A percentile compares a stretch with the other conserved stretches of the same genome.
Conservation (phyloP, 2,329 filamentous ascomycete species). For the Cordyceps tenuipes region DNA sequence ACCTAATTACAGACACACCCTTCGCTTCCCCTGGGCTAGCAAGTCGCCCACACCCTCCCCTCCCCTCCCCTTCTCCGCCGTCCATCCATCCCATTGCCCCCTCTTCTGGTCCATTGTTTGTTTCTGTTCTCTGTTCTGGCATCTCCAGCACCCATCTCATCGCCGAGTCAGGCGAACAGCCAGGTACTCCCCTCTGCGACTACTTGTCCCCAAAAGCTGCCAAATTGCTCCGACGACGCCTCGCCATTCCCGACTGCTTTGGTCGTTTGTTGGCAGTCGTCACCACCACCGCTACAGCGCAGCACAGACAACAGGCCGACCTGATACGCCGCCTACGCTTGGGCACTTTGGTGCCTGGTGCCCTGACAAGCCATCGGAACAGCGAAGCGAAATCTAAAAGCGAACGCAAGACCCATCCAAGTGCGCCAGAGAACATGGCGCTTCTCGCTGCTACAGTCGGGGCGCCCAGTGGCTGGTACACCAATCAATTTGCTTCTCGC, state of each 20-base stretch:
- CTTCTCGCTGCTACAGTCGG: background rate
- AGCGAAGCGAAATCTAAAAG: background rate
- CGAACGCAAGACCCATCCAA: background rate
- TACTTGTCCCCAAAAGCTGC: background rate
- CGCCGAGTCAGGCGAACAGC: background rate
- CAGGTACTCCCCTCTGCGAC: background rate
- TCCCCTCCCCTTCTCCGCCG: background rate
- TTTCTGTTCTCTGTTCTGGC: background rate
- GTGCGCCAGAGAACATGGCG: background rate
- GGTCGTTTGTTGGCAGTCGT: background rate
- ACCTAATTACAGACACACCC: background rate
- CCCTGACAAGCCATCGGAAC: background rate
- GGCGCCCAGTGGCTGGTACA: background rate
- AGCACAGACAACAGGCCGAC: conserved; percentile 1
- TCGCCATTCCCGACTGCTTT: background rate
- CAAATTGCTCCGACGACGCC: background rate
- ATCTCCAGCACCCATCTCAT: background rate
- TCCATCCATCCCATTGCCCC: background rate
- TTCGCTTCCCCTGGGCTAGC: background rate
- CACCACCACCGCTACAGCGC: background rate
- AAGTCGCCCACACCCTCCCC: background rate
- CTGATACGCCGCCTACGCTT: background rate
- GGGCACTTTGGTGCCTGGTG: background rate
- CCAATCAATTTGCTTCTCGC: background rate
- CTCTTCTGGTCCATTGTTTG: background rate